These are phyloP conservation scores for Triticum aestivum DNA, from an alignment of 176 grass and related monocot species.

Conservation along the genomic window IWGSC_CS_RefSeq_v2.1 NC_057808.1:440781381-440781880, in stretches of 20 bases:
- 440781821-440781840: background rate
- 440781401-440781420: background rate
- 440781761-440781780: no score
- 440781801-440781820: background rate
- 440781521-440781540: background rate
- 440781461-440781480: background rate
- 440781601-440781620: no score
- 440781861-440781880: background rate
- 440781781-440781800: no score
- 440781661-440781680: no score
- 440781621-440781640: no score
- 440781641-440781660: no score
- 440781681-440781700: no score
- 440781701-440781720: no score
- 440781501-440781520: background rate
- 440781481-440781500: background rate
- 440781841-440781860: background rate
- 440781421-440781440: background rate
- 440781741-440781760: no score
- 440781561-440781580: no score
- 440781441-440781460: background rate
- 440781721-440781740: no score
- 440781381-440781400: rapidly evolving
- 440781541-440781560: background rate
- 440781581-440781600: no score